Percentiles rank a stretch among this genome's conserved stretches.
phyloP scores from a whole-genome alignment of 306 rosid genomes.

The Cyamopsis tetragonoloba region DNA sequence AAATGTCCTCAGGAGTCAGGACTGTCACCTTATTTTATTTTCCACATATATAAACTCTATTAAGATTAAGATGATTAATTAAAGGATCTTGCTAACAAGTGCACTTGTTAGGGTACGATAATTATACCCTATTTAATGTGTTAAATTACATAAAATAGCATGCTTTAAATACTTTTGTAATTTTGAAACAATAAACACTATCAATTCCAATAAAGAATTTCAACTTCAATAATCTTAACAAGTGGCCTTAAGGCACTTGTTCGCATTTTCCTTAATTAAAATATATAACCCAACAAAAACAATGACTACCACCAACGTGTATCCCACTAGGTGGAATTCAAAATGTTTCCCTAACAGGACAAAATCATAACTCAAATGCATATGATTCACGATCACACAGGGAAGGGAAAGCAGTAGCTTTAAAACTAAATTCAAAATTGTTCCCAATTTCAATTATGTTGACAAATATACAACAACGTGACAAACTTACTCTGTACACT shows the following conservation, averaged over 20 bases:
- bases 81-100: no score
- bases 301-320: not conserved
- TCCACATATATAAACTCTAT: not conserved
- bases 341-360: not conserved
- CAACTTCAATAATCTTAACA: no score
- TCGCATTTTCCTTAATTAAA: no score
- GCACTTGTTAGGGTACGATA: no score
- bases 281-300: not conserved
- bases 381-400: not conserved
- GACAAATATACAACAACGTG: not conserved
- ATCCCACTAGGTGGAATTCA: not conserved
- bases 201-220: no score
- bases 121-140: no score
- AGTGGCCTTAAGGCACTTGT: no score
- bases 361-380: not conserved
- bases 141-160: no score
- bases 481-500: slow-evolving; percentile 87
- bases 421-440: not conserved
- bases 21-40: not conserved
- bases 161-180: no score
- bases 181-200: no score
- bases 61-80: no score
- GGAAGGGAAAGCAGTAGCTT: not conserved
- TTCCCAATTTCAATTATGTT: not conserved
- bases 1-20: not conserved